Conservation (phyloP, 2,329 filamentous ascomycete species). For the Ophiostoma sp. region DNA sequence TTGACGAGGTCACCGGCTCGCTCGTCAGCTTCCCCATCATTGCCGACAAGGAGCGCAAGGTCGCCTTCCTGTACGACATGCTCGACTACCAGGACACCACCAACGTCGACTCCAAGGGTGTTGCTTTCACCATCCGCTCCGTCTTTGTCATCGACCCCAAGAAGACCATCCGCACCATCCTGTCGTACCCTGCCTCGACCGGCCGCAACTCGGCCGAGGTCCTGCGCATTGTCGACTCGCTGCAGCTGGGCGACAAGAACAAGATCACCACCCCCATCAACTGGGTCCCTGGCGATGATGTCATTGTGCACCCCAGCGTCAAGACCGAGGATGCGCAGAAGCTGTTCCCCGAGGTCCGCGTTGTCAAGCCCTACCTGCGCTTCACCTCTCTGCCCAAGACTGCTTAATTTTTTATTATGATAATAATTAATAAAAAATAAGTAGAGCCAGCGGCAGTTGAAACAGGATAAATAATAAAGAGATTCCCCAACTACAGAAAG, state of each 20-base stretch:
- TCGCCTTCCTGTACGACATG: conserved; percentile 76
- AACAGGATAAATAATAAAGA: neutral
- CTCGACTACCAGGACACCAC: conserved; percentile 75
- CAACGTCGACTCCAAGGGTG: conserved; percentile 75
- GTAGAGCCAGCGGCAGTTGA: no score
- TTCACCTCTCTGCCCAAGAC: conserved; percentile 61
- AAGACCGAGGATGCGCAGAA: conserved; percentile 80
- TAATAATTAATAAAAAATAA: no score
- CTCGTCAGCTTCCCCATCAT: conserved; percentile 73
- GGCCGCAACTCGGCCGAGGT: conserved; percentile 79
- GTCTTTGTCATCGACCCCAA: conserved; percentile 92
- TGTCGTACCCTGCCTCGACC: conserved; percentile 87
- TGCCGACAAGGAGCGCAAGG: conserved; percentile 70
- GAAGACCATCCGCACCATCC: conserved; percentile 88
- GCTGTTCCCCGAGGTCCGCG: conserved; percentile 73
- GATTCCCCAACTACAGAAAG: conserved; percentile 2
- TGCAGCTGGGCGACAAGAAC: conserved; percentile 82
- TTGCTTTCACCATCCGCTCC: conserved; percentile 89
- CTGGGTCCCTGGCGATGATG: conserved; percentile 83
- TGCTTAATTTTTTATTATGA: neutral
- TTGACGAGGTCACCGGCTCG: conserved; percentile 69
- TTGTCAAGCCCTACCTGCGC: conserved; percentile 67
- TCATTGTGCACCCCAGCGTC: conserved; percentile 81
- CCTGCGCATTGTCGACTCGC: conserved; percentile 70
- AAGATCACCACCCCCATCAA: conserved; percentile 84